These are phyloP conservation scores for Excoecaria agallocha DNA, from an alignment of 345 rosid species.

Conservation along the genomic window DNA sequence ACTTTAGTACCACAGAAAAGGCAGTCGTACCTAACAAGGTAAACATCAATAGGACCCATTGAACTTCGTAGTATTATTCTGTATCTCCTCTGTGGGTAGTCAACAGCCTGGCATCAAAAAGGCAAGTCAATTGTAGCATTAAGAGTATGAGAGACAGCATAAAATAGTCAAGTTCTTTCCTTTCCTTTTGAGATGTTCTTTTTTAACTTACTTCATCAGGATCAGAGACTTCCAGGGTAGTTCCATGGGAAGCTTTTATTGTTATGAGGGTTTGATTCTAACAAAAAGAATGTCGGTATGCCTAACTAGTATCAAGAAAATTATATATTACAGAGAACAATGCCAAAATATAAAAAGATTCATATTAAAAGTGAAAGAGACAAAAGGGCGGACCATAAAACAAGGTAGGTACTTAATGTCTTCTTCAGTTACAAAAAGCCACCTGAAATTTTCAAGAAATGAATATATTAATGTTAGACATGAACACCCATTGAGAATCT, in stretches of 20 bases:
- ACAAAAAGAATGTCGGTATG: conserved; percentile 21
- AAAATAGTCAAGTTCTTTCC: conserved; percentile 3
- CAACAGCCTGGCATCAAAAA: conserved; percentile 57
- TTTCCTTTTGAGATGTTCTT: conserved; percentile 5
- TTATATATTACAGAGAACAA: conserved; percentile 18
- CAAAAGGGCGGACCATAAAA: conserved; percentile 51
- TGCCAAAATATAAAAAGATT: background rate
- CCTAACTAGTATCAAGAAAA: conserved; percentile 18
- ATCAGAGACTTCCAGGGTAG: conserved; percentile 94
- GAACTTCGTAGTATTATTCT: conserved; percentile 91
- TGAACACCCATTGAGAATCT: conserved; percentile 6
- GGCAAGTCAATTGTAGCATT: conserved; percentile 28
- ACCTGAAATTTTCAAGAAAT: conserved; percentile 47
- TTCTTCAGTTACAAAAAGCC: conserved; percentile 71
- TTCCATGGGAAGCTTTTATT: conserved; percentile 97
- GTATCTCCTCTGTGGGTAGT: conserved; percentile 78
- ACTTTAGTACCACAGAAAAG: conserved; percentile 4
- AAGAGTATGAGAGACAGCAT: conserved; percentile 19
- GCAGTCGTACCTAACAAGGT: conserved; percentile 70
- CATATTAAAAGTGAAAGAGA: conserved; percentile 7
- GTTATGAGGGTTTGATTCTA: conserved; percentile 97
- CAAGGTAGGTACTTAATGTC: conserved; percentile 58
- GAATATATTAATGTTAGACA: conserved; percentile 16
- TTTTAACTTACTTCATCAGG: conserved; percentile 72
- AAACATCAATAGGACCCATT: conserved; percentile 97